Percentiles rank a stretch among this genome's conserved stretches.
These are phyloP conservation scores for Stereum hirsutum DNA, from an alignment of 1,284 basidiomycete genomes.

Conservation along the genomic window DNA sequence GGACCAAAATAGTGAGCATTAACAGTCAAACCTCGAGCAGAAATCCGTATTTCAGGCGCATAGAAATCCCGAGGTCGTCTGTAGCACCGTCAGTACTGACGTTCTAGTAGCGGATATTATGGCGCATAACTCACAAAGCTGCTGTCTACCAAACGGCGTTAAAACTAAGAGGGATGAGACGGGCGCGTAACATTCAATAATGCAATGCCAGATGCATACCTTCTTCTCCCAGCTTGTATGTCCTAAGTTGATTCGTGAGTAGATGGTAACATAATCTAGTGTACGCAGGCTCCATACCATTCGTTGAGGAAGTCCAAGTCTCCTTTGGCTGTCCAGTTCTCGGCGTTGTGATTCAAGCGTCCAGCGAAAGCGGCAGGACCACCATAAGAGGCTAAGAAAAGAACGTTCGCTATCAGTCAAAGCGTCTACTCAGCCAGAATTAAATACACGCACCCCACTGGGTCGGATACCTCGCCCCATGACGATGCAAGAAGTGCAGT, in stretches of 20 bases:
- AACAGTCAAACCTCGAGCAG: constrained; percentile 46
- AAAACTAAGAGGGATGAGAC: constrained; percentile 35
- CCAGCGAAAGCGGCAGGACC: constrained; percentile 57
- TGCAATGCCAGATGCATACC: constrained; percentile 24
- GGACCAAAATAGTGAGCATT: neutral
- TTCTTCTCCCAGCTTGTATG: constrained; percentile 77
- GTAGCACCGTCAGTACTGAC: neutral
- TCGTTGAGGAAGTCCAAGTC: constrained; percentile 66
- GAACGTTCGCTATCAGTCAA: neutral
- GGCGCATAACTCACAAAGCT: constrained; percentile 45
- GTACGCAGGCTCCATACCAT: constrained; percentile 35
- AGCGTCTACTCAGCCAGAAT: constrained; percentile 10
- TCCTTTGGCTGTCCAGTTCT: constrained; percentile 54
- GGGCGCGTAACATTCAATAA: neutral
- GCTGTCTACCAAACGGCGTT: constrained; percentile 77
- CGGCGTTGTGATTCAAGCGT: constrained; percentile 43
- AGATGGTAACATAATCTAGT: neutral
- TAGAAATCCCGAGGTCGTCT: constrained; percentile 67
- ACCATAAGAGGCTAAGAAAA: constrained; percentile 43
- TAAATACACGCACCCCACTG: constrained; percentile 42
- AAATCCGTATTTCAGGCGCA: constrained; percentile 74
- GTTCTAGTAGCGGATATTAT: constrained; percentile 2
- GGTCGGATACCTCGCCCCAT: constrained; percentile 77
- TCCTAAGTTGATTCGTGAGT: constrained; percentile 33
- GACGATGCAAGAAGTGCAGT: constrained; percentile 70